phyloP scores from a whole-genome alignment of 2,329 filamentous ascomycete species.

The Ustilaginoidea virens region DNA sequence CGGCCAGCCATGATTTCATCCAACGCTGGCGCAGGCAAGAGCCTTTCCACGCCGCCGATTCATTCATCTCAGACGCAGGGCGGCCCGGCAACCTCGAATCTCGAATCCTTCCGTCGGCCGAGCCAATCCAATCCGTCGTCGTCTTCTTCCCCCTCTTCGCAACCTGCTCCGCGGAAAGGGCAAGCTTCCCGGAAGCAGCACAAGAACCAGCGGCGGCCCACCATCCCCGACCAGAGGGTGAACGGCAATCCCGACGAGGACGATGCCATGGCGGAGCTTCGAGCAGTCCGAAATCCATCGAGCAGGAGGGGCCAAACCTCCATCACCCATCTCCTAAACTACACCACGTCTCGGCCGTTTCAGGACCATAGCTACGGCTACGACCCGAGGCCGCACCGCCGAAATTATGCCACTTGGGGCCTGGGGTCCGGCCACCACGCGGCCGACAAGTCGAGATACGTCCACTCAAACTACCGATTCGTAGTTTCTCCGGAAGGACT shows the following conservation, averaged over 20 bases:
- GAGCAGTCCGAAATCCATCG: slow-evolving; percentile 40
- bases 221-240: slow-evolving; percentile 22
- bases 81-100: slow-evolving; percentile 27
- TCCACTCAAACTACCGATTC: slow-evolving; percentile 96
- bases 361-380: slow-evolving; percentile 36
- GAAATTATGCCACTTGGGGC: slow-evolving; percentile 70
- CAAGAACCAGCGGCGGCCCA: slow-evolving; percentile 62
- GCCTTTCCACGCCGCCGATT: slow-evolving; percentile 28
- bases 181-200: slow-evolving; percentile 71
- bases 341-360: slow-evolving; percentile 61
- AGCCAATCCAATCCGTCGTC: slow-evolving; percentile 18
- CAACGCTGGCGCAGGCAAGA: slow-evolving; percentile 29
- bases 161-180: slow-evolving; percentile 49
- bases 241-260: slow-evolving; percentile 47
- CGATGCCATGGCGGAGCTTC: slow-evolving; percentile 73
- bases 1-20: slow-evolving; percentile 18
- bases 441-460: slow-evolving; percentile 74
- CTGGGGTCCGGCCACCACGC: slow-evolving; percentile 80
- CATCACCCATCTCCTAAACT: slow-evolving; percentile 93
- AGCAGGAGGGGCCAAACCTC: slow-evolving; percentile 83
- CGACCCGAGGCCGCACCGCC: slow-evolving; percentile 42
- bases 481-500: slow-evolving; percentile 71
- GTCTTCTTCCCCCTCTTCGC: too few species aligned
- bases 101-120: slow-evolving; percentile 35
- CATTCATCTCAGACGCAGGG: slow-evolving; percentile 25